A percentile compares a stretch with the other conserved stretches of the same genome.
Conservation (phyloP, 1,284 basidiomycete species). For the Rhodotorula sp. region DNA sequence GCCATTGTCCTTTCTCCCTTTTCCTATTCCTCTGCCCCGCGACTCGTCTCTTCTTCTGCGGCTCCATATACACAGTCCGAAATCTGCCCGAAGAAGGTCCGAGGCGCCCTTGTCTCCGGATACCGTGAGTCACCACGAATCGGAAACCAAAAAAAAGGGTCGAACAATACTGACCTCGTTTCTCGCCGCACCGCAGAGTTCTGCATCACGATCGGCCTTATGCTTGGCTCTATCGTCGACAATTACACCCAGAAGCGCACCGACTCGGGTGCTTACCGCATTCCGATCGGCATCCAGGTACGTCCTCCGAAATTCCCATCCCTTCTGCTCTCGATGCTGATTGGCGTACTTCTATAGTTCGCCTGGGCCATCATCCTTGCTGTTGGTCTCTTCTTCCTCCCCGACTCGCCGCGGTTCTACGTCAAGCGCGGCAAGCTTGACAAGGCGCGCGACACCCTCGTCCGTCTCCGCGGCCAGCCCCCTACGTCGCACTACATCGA, state of each 20-base stretch:
- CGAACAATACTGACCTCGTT: background rate
- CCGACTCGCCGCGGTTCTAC: constrained; percentile 71
- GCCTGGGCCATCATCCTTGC: constrained; percentile 59
- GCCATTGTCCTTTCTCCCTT: too few species aligned
- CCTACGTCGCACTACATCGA: constrained; percentile 38
- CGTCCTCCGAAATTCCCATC: background rate
- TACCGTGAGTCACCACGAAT: constrained; percentile 15
- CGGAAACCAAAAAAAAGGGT: too few species aligned
- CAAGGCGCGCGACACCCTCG: constrained; percentile 63
- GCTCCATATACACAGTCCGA: constrained; percentile 9
- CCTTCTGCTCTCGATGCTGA: background rate
- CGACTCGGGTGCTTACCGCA: constrained; percentile 43
- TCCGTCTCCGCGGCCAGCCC: constrained; percentile 38
- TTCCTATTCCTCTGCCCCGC: too few species aligned
- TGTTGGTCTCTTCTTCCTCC: constrained; percentile 62
- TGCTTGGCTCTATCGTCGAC: constrained; percentile 28
- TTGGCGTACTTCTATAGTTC: constrained; percentile 45
- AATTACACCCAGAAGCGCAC: constrained; percentile 58
- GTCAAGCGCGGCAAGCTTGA: constrained; percentile 61
- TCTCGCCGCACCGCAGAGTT: background rate
- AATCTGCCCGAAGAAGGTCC: constrained; percentile 41
- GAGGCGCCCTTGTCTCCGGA: constrained; percentile 40
- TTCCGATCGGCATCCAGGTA: constrained; percentile 56
- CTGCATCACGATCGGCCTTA: constrained; percentile 40
- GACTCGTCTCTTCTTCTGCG: too few species aligned